Evolutionary conservation across 257 asterid genomes (phyloP).

Genomic region (Capsicum pubescens): DNA sequence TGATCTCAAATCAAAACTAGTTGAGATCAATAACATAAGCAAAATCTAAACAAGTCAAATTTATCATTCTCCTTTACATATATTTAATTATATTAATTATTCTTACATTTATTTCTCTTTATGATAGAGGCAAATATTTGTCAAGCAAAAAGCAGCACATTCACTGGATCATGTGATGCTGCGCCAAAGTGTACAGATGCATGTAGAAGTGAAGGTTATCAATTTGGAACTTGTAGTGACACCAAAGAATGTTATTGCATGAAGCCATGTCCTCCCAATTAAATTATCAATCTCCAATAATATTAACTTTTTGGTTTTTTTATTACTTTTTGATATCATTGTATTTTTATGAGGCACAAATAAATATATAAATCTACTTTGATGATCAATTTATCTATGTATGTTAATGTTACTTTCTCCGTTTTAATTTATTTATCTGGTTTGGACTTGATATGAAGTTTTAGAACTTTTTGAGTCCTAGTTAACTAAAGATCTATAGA

Average conservation of each 20-base stretch:
- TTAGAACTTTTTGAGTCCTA: no score
- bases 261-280: conserved; percentile 25
- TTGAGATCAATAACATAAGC: no score
- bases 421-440: no score
- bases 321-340: neutral
- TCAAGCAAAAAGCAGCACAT: neutral
- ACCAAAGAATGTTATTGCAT: neutral
- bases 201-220: neutral
- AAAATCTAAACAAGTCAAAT: neutral
- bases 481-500: no score
- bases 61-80: neutral
- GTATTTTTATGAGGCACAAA: neutral
- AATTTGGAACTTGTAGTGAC: neutral
- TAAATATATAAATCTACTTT: neutral
- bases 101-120: neutral
- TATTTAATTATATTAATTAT: neutral
- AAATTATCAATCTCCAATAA: neutral
- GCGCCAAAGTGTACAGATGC: neutral
- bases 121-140: neutral
- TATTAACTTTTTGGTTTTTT: no score
- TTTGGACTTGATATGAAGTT: no score
- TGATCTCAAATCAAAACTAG: no score
- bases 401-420: no score
- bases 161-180: neutral
- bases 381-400: neutral